Conservation (phyloP, 129 eudicot species). For the Flaveria brownii region DNA sequence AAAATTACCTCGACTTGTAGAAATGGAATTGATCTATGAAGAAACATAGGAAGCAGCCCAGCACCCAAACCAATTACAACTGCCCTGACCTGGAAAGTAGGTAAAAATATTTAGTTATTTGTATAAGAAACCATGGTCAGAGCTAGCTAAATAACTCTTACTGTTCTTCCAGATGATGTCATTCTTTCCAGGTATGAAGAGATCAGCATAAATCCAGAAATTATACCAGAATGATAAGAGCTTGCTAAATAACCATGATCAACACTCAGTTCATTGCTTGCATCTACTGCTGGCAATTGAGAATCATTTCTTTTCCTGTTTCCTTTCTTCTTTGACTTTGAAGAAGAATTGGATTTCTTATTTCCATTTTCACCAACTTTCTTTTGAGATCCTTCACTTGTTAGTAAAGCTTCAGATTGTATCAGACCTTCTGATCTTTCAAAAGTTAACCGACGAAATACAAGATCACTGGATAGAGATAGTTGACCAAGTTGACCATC, state of each 20-base stretch:
- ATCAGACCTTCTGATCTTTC: slow-evolving; percentile 77
- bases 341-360: slow-evolving; percentile 40
- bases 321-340: slow-evolving; percentile 56
- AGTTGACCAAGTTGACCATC: slow-evolving; percentile 53
- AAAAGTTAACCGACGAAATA: slow-evolving; percentile 75
- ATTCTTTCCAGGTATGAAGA: slow-evolving; percentile 55
- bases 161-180: slow-evolving; percentile 53
- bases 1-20: slow-evolving; percentile 64
- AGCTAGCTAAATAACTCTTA: slow-evolving; percentile 28
- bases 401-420: slow-evolving; percentile 88
- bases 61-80: slow-evolving; percentile 97
- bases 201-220: slow-evolving; percentile 78
- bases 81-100: slow-evolving; percentile 58
- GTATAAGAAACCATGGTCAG: neutral
- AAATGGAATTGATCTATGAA: slow-evolving; percentile 56
- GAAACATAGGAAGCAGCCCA: slow-evolving; percentile 95
- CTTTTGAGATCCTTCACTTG: slow-evolving; percentile 37
- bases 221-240: slow-evolving; percentile 78
- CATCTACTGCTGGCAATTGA: slow-evolving; percentile 36
- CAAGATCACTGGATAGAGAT: slow-evolving; percentile 54
- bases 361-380: slow-evolving; percentile 37
- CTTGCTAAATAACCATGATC: slow-evolving; percentile 81
- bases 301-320: slow-evolving; percentile 45
- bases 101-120: slow-evolving; percentile 16
- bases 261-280: slow-evolving; percentile 43